Evolutionary conservation across 768 basidiomycete genomes (phyloP).

Genomic region (Rubroboletus satanas): DNA sequence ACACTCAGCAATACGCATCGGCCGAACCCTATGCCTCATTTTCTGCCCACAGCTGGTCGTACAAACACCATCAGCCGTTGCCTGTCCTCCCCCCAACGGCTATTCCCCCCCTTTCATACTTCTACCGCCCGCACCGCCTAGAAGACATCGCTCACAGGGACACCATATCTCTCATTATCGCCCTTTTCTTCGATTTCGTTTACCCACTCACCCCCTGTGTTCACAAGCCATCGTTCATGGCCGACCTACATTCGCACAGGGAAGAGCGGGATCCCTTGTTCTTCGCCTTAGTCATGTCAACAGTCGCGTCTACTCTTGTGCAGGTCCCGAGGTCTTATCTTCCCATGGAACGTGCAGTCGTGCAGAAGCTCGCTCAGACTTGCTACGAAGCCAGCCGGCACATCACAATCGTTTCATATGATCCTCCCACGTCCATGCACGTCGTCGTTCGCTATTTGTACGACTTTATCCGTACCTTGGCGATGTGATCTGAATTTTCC

Average conservation of each 20-base stretch:
- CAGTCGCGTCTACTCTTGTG: slow-evolving; percentile 81
- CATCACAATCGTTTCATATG: slow-evolving; percentile 75
- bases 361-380: slow-evolving; percentile 77
- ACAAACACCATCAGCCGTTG: slow-evolving; percentile 55
- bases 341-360: slow-evolving; percentile 79
- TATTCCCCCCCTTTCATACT: slow-evolving; percentile 62
- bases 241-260: slow-evolving; percentile 73
- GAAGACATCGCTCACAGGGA: slow-evolving; percentile 82
- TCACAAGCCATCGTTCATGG: slow-evolving; percentile 89
- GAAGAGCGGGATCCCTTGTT: slow-evolving; percentile 90
- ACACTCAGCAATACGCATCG: slow-evolving; percentile 38
- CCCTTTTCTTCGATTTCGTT: slow-evolving; percentile 91
- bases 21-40: slow-evolving; percentile 59
- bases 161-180: slow-evolving; percentile 75
- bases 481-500: slow-evolving; percentile 5
- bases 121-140: slow-evolving; percentile 70
- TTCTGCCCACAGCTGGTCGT: slow-evolving; percentile 68
- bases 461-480: slow-evolving; percentile 28
- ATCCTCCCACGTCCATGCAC: slow-evolving; percentile 79
- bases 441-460: slow-evolving; percentile 89
- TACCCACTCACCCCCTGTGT: slow-evolving; percentile 89
- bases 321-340: slow-evolving; percentile 87
- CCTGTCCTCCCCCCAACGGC: slow-evolving; percentile 41
- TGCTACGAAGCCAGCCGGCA: slow-evolving; percentile 82
- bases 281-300: slow-evolving; percentile 87